Base-by-base conservation (phyloP, 2,329 filamentous ascomycete species). In the Ophiocordyceps polyrhachis-furcata region DNA sequence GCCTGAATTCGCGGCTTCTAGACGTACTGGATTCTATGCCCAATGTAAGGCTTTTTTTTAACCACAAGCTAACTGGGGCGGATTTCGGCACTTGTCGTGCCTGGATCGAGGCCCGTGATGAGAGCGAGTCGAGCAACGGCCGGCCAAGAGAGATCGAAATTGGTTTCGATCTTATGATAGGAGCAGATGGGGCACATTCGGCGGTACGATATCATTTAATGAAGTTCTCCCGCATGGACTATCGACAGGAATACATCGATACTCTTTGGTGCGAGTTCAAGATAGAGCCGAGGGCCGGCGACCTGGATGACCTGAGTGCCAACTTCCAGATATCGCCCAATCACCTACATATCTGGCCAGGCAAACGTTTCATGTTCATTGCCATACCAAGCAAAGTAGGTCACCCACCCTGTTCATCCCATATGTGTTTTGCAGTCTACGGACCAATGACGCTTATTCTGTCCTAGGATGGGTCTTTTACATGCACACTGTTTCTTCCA, bases 311-410 rank as follows among this genome's bases (percentile, higher is more conserved):
- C 32, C 51, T 59, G 15, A 52, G 59, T 41, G 60, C 64, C 25
- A 67, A 60, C 51, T 96, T 93, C 58, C 70, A 71, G 42, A 91
- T 96, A 52, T 91, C 86, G 0, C 86, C 87, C 1, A 84, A 95
- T 54, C 88, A 96, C 58, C 70, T 98, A 1, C 91, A 98, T 62
- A 98, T 98, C 58, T 98, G 91, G 91, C 91, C 91, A 0, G 87
- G 84, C 29, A 80, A 79, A 53, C 79, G 88, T 40, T 89, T 91
- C 55, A 96, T 98, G 93, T 98, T 98, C 64, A 98, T 98, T 56
- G 93, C 91, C 17, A 88, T 98, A 40, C 89, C 91, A 0, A 80
- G 74, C 51, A 65, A 72, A 46, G 74, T 77, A 58, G 2, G n/a
- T 19, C 11, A 29, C 11, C 3, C n/a, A 40, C 32, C 15, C 13